phyloP scores from a whole-genome alignment of 768 basidiomycete genomes.

The Kwoniella dejecticola region DNA sequence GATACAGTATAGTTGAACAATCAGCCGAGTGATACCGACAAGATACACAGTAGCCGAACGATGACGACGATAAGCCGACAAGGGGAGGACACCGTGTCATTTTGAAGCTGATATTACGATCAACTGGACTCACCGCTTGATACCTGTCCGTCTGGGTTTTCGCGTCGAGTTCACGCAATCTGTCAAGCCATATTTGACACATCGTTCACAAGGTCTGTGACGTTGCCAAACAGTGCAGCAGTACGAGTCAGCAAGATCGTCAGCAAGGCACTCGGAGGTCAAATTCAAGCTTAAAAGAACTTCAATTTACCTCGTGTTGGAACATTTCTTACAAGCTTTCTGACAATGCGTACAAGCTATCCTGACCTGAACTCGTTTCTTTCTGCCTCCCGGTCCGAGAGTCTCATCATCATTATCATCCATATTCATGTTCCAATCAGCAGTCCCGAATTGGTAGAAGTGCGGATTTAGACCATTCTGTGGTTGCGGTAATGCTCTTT shows the following conservation, averaged over 20 bases:
- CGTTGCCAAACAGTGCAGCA: neutral
- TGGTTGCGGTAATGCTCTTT: no score
- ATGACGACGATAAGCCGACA: no score
- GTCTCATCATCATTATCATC: no score
- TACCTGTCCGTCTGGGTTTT: slow-evolving; percentile 49
- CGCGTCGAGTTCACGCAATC: slow-evolving; percentile 50
- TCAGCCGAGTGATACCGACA: no score
- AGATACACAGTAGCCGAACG: no score
- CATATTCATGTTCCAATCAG: neutral
- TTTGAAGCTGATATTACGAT: no score
- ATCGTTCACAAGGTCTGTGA: slow-evolving; percentile 50
- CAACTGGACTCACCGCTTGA: slow-evolving; percentile 46
- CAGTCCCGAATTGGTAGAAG: no score
- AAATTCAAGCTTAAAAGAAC: no score
- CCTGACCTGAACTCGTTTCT: slow-evolving; percentile 49
- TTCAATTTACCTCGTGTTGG: slow-evolving; percentile 45
- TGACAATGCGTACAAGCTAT: slow-evolving; percentile 55
- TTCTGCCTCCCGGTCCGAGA: slow-evolving; percentile 20
- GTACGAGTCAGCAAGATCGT: no score
- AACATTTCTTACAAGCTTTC: slow-evolving; percentile 55
- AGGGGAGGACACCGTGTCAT: no score
- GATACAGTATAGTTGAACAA: neutral
- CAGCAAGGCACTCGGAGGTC: no score
- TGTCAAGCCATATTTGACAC: slow-evolving; percentile 45
- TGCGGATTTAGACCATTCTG: no score